Conservation (phyloP, 495 filamentous ascomycete genomes). For the Penicillium maclennaniae region DNA sequence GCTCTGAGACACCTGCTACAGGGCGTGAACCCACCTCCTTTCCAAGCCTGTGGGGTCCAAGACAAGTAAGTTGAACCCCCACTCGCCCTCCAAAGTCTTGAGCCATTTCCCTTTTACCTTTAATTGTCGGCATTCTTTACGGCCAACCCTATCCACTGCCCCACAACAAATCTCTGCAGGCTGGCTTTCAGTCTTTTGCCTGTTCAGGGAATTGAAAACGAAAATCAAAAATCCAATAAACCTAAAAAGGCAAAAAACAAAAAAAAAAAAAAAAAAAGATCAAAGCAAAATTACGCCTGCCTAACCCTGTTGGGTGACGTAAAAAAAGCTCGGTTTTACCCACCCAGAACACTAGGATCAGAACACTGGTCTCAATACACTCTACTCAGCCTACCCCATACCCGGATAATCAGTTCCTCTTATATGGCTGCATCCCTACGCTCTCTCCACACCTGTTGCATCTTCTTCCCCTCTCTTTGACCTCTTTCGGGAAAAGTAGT, state of each 20-base stretch:
- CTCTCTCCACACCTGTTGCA: slow-evolving; percentile 14
- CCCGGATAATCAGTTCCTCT: slow-evolving; percentile 24
- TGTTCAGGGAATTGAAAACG: slow-evolving; percentile 1
- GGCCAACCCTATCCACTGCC: slow-evolving; percentile 12
- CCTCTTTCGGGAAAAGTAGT: neutral
- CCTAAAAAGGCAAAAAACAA: neutral
- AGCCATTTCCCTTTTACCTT: slow-evolving; percentile 11
- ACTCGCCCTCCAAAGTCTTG: neutral
- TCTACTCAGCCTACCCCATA: slow-evolving; percentile 29
- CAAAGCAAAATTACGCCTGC: slow-evolving; percentile 10
- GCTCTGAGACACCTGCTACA: slow-evolving; percentile 13
- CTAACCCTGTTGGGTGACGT: slow-evolving; percentile 29
- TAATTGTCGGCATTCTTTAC: slow-evolving; percentile 28
- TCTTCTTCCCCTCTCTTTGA: slow-evolving; percentile 7
- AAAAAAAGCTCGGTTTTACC: slow-evolving; percentile 29
- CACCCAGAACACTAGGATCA: slow-evolving; percentile 11
- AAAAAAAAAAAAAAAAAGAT: neutral
- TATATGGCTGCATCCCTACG: slow-evolving; percentile 19
- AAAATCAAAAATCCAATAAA: slow-evolving; percentile 4
- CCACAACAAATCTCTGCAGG: slow-evolving; percentile 30
- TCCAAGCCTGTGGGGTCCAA: slow-evolving; percentile 21
- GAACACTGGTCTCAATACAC: slow-evolving; percentile 10
- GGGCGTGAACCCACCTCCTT: slow-evolving; percentile 17
- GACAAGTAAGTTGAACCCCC: slow-evolving; percentile 11
- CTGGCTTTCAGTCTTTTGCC: slow-evolving; percentile 13